Evolutionary conservation across 2,329 filamentous ascomycete genomes (phyloP).

Genomic region (Teratosphaeria epicoccoides): DNA sequence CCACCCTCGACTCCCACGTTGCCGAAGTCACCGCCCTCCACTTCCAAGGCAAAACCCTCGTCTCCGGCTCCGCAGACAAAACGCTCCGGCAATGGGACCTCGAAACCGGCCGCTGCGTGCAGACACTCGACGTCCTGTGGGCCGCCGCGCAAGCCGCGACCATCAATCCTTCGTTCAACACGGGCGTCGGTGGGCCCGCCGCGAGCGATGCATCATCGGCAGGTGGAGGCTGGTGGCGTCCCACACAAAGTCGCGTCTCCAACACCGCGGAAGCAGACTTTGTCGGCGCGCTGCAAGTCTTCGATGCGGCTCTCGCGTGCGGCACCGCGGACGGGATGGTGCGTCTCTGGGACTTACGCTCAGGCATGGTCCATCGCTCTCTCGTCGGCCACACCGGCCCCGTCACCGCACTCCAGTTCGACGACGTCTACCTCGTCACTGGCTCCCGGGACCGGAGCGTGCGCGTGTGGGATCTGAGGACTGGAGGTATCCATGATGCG

Average conservation of each 20-base stretch:
- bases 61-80: slow-evolving; percentile 95
- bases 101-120: slow-evolving; percentile 91
- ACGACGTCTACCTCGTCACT: slow-evolving; percentile 89
- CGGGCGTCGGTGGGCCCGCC: slow-evolving; percentile 2
- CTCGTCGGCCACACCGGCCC: slow-evolving; percentile 91
- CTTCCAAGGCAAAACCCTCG: slow-evolving; percentile 77
- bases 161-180: slow-evolving; percentile 36
- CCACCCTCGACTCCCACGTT: slow-evolving; percentile 78
- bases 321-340: slow-evolving; percentile 98
- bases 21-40: slow-evolving; percentile 91
- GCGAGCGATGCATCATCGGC: not conserved
- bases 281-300: slow-evolving; percentile 87
- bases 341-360: slow-evolving; percentile 87
- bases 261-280: slow-evolving; percentile 64
- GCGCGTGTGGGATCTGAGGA: slow-evolving; percentile 94
- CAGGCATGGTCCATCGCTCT: slow-evolving; percentile 92
- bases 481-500: slow-evolving; percentile 87
- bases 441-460: slow-evolving; percentile 88
- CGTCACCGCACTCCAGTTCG: slow-evolving; percentile 89
- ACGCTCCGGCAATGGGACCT: slow-evolving; percentile 96
- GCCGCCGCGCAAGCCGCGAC: slow-evolving; percentile 62
- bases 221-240: slow-evolving; percentile 33
- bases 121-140: slow-evolving; percentile 96
- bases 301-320: slow-evolving; percentile 88
- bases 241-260: slow-evolving; percentile 43